These are phyloP conservation scores for Yamagishiella unicocca DNA, from an alignment of 139 green algal genomes.

Conservation along the genomic window DNA sequence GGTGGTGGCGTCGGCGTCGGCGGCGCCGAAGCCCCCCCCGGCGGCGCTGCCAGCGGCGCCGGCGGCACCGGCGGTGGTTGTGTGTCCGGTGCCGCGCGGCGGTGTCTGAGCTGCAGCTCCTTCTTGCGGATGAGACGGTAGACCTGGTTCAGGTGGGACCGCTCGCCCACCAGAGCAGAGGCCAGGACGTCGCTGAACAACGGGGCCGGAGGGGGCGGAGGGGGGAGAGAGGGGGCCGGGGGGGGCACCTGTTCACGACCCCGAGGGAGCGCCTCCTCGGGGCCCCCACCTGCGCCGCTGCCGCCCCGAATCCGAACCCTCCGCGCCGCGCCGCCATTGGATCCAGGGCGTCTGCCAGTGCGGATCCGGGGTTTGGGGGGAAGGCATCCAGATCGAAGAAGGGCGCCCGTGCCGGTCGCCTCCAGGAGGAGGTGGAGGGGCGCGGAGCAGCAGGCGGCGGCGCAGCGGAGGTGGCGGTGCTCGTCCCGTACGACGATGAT, in stretches of 20 bases:
- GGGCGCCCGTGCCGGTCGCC: no score
- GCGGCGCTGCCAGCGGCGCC: background rate
- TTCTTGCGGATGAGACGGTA: slow-evolving; percentile 41
- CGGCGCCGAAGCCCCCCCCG: background rate
- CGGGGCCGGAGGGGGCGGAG: no score
- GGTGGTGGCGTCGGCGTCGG: background rate
- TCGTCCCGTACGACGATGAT: no score
- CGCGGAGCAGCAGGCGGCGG: no score
- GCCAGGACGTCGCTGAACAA: slow-evolving; percentile 9
- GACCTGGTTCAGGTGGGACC: slow-evolving; percentile 29
- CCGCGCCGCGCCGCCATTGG: background rate
- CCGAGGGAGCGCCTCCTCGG: no score
- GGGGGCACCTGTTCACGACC: no score
- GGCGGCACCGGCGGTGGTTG: background rate
- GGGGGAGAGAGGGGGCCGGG: no score
- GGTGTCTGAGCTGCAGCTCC: slow-evolving; percentile 36
- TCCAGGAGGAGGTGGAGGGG: no score
- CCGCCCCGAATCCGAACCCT: no score
- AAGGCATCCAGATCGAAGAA: slow-evolving; percentile 24
- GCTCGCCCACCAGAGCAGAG: slow-evolving; percentile 11
- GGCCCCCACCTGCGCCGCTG: no score
- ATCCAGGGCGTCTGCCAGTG: slow-evolving; percentile 12
- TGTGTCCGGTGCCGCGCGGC: no score
- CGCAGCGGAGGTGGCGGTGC: no score
- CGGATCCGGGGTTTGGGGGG: background rate